Percentiles rank a stretch among this genome's conserved stretches.
Conservation (phyloP, 1,284 basidiomycete genomes). For the Kalmanozyma brasiliensis region DNA sequence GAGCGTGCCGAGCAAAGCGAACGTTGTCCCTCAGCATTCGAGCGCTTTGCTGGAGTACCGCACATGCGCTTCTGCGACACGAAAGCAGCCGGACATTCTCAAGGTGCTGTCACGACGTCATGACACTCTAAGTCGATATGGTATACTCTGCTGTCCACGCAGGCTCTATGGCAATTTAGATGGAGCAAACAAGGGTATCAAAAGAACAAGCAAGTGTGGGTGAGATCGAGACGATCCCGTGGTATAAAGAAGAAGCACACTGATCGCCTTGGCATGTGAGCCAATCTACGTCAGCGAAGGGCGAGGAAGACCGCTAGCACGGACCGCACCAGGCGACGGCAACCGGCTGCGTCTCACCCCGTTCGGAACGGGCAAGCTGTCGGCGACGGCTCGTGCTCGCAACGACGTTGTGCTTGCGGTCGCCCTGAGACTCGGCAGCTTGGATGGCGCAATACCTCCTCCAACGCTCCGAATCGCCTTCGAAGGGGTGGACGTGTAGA, state of each 20-base stretch:
- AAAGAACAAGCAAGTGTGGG: slow-evolving; percentile 1
- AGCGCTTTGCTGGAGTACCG: too few species aligned
- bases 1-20: too few species aligned
- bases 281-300: background rate
- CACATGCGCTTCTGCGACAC: too few species aligned
- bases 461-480: slow-evolving; percentile 16
- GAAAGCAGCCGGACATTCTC: too few species aligned
- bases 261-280: background rate
- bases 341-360: slow-evolving; percentile 1
- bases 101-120: too few species aligned
- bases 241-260: background rate
- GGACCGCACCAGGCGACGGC: background rate
- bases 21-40: too few species aligned
- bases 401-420: slow-evolving; percentile 19
- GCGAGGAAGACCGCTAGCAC: slow-evolving; percentile 9
- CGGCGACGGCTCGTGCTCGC: background rate
- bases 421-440: slow-evolving; percentile 26
- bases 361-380: slow-evolving; percentile 4
- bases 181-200: slow-evolving; percentile 19
- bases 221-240: background rate
- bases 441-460: slow-evolving; percentile 27
- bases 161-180: slow-evolving; percentile 2
- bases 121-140: too few species aligned
- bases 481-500: slow-evolving; percentile 2
- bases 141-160: too few species aligned